Conservation (phyloP, 306 rosid genomes). For the Mucuna pruriens region DNA sequence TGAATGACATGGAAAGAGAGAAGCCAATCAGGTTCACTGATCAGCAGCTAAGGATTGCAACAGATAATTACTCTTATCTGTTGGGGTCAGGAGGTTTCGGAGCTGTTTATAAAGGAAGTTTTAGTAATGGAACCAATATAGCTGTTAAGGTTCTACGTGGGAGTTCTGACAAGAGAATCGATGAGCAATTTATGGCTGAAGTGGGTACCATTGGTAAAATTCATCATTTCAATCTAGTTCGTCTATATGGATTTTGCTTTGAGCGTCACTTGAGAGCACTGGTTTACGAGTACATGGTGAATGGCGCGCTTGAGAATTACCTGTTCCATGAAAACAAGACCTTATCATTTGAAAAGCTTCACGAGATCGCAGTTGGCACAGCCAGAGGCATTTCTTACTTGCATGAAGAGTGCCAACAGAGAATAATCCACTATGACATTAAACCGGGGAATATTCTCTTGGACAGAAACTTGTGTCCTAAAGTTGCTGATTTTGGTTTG, state of each 20-base stretch:
- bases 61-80: conserved; percentile 27
- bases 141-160: conserved; percentile 35
- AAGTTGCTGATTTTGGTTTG: conserved; percentile 39
- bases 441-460: conserved; percentile 54
- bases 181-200: conserved; percentile 36
- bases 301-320: conserved; percentile 44
- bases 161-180: conserved; percentile 1
- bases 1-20: conserved; percentile 1
- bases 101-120: conserved; percentile 27
- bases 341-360: conserved; percentile 41
- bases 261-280: conserved; percentile 43
- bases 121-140: conserved; percentile 3
- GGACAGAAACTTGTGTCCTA: conserved; percentile 40
- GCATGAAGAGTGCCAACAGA: conserved; percentile 57
- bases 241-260: conserved; percentile 47
- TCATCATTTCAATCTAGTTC: conserved; percentile 47
- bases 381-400: conserved; percentile 48
- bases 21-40: conserved; percentile 18
- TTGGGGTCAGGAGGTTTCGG: conserved; percentile 51
- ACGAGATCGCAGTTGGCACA: conserved; percentile 44
- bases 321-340: conserved; percentile 16
- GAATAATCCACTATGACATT: conserved; percentile 51
- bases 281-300: conserved; percentile 37
- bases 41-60: conserved; percentile 28
- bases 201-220: conserved; percentile 29